Percentiles rank a stretch among this genome's conserved stretches.
These are phyloP conservation scores for Leptographium wingfieldii DNA, from an alignment of 2,329 filamentous ascomycete species.

Conservation along the genomic window DNA sequence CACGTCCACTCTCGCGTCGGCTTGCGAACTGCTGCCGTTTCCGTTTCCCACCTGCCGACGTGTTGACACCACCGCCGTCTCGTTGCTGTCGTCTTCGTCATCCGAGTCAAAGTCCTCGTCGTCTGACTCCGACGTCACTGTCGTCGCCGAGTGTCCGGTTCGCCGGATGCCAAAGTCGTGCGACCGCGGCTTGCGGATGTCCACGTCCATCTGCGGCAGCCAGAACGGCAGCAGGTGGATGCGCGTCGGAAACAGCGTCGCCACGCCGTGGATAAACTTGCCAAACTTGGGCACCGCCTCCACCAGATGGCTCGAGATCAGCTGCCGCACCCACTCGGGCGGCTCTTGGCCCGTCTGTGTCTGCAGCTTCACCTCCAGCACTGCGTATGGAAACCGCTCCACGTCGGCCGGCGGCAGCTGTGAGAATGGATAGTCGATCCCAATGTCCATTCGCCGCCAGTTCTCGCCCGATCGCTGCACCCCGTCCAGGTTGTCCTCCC, in stretches of 20 bases:
- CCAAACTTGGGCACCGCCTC: constrained; percentile 99
- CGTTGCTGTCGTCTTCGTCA: constrained; percentile 50
- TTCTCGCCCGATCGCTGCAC: constrained; percentile 65
- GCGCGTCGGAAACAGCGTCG: constrained; percentile 70
- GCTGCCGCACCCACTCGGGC: constrained; percentile 89
- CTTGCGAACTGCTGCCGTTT: background rate
- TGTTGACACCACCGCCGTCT: constrained; percentile 28
- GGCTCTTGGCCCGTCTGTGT: constrained; percentile 92
- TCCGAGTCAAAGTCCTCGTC: constrained; percentile 49
- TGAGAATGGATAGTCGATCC: constrained; percentile 87
- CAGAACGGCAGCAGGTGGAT: constrained; percentile 92
- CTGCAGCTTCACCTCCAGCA: constrained; percentile 94
- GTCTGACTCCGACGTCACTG: constrained; percentile 65
- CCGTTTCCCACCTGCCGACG: constrained; percentile 13
- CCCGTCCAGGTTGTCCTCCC: constrained; percentile 90
- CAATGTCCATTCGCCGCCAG: constrained; percentile 95
- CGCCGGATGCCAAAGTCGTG: constrained; percentile 87
- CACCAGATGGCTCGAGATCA: constrained; percentile 86
- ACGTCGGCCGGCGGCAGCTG: constrained; percentile 78
- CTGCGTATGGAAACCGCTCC: constrained; percentile 86
- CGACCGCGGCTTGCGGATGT: constrained; percentile 84
- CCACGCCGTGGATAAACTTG: constrained; percentile 95
- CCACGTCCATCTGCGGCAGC: constrained; percentile 96
- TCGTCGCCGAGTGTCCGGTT: constrained; percentile 61
- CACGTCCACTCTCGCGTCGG: constrained; percentile 39